phyloP scores from a whole-genome alignment of 768 basidiomycete species.

The Hericium coralloides region DNA sequence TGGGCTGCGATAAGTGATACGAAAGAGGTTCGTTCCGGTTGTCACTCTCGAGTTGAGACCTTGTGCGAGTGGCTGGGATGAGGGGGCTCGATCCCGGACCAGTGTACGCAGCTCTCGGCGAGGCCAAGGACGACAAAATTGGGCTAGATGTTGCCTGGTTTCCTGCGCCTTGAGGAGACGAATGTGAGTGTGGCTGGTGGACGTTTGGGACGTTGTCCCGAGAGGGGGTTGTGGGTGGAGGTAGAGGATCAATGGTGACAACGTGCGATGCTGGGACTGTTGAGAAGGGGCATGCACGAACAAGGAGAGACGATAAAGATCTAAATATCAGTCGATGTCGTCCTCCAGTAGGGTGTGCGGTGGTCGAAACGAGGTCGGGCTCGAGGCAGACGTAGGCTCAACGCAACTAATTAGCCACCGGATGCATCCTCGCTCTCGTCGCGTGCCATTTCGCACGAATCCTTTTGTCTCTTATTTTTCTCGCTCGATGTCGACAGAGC shows the following conservation, averaged over 20 bases:
- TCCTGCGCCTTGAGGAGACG: constrained; percentile 4
- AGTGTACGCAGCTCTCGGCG: constrained; percentile 5
- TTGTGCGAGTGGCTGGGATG: constrained; percentile 13
- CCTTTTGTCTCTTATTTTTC: no score
- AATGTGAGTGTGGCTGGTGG: background rate
- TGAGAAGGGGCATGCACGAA: constrained; percentile 14
- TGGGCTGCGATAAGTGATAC: constrained; percentile 1
- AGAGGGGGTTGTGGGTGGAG: constrained; percentile 15
- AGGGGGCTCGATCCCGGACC: constrained; percentile 7
- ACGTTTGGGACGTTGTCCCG: constrained; percentile 15
- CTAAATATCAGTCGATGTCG: constrained; percentile 10
- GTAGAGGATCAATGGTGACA: constrained; percentile 17
- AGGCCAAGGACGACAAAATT: background rate
- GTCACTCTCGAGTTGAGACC: constrained; percentile 15
- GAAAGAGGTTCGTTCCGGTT: constrained; percentile 7
- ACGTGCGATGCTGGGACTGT: constrained; percentile 11
- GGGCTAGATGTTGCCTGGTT: background rate
- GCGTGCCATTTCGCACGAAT: constrained; percentile 14
- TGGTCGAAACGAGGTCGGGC: constrained; percentile 5
- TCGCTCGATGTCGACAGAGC: no score
- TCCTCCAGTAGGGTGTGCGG: background rate
- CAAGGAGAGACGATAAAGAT: constrained; percentile 8
- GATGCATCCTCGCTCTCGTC: background rate
- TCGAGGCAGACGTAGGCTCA: background rate
- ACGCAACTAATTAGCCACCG: background rate